Conservation (phyloP, 306 rosid species). For the Parietaria judaica region DNA sequence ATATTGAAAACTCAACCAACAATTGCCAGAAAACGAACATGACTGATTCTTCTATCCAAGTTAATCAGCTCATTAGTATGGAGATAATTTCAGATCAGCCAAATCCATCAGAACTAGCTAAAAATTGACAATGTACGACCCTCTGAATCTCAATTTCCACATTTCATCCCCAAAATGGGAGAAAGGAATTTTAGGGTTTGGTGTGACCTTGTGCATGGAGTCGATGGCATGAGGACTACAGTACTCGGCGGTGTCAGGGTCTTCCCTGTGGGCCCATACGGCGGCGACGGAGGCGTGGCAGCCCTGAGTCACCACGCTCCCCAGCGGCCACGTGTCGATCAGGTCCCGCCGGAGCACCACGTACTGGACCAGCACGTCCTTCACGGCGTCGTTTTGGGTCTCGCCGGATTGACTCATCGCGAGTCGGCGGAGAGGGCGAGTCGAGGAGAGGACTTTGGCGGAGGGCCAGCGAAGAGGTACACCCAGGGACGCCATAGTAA, state of each 20-base stretch:
- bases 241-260: conserved; percentile 47
- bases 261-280: conserved; percentile 62
- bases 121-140: neutral
- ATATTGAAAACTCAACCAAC: no score
- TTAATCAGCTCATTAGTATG: no score
- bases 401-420: conserved; percentile 60
- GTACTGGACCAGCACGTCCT: conserved; percentile 52
- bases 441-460: conserved; percentile 8
- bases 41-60: no score
- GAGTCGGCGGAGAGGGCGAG: conserved; percentile 22
- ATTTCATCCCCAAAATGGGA: neutral
- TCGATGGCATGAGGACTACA: conserved; percentile 68
- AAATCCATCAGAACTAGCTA: neutral
- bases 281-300: conserved; percentile 89
- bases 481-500: conserved; percentile 26
- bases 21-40: no score
- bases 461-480: conserved; percentile 32
- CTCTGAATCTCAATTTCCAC: neutral
- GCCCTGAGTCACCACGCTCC: conserved; percentile 79
- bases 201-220: conserved; percentile 68
- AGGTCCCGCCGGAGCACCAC: conserved; percentile 94
- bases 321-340: conserved; percentile 76
- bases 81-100: neutral
- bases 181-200: neutral
- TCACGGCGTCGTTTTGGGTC: conserved; percentile 19